Conservation (phyloP, 2,329 filamentous ascomycete genomes). For the Laburnicola sp. region DNA sequence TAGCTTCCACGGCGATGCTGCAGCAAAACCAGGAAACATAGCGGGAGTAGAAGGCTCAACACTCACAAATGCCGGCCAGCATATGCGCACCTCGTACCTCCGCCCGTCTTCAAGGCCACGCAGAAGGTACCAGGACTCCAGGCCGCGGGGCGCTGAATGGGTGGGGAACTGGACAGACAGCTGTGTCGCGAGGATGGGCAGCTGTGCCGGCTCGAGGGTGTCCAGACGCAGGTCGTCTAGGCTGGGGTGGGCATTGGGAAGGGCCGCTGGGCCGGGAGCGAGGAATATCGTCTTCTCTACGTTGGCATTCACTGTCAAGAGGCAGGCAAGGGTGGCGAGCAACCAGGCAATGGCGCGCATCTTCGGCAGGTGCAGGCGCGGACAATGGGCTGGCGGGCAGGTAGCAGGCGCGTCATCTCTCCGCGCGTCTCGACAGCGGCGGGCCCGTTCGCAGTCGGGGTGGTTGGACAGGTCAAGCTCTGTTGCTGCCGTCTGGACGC, state of each 20-base stretch:
- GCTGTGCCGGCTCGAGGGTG: conserved; percentile 59
- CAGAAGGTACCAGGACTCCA: conserved; percentile 77
- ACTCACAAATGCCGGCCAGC: conserved; percentile 90
- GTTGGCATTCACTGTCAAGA: conserved; percentile 63
- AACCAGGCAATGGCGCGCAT: conserved; percentile 39
- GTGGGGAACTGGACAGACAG: conserved; percentile 71
- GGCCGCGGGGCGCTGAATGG: conserved; percentile 56
- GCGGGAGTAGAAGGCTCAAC: conserved; percentile 4
- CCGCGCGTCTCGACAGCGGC: neutral
- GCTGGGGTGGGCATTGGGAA: conserved; percentile 60
- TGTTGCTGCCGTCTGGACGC: neutral
- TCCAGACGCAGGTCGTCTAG: conserved; percentile 66
- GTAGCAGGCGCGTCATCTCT: neutral
- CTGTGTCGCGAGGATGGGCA: conserved; percentile 62
- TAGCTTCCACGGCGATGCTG: neutral
- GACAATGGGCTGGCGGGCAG: neutral
- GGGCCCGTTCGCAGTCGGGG: neutral
- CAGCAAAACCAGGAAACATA: neutral
- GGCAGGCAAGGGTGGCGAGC: conserved; percentile 35
- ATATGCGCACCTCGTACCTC: conserved; percentile 88
- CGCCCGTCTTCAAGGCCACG: conserved; percentile 68
- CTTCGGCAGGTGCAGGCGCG: conserved; percentile 24
- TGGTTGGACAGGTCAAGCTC: neutral
- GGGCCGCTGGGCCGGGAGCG: conserved; percentile 62
- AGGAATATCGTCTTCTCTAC: conserved; percentile 90